A percentile compares a stretch with the other conserved stretches of the same genome.
Conservation (phyloP, 768 basidiomycete genomes). For the Chalciporus chontae region DNA sequence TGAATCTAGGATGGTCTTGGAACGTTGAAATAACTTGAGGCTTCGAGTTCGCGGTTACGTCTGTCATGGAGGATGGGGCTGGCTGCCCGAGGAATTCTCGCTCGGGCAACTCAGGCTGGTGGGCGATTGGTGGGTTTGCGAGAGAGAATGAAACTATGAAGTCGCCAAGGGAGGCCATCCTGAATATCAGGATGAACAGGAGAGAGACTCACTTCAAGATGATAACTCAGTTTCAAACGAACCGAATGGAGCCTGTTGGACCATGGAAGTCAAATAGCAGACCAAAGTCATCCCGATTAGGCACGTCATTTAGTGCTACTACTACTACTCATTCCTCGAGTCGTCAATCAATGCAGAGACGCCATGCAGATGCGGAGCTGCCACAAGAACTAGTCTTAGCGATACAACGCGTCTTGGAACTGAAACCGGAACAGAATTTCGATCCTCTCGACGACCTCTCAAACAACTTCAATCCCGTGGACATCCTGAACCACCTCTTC, state of each 20-base stretch:
- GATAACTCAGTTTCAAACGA: not conserved
- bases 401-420: slow-evolving; percentile 67
- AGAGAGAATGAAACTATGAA: slow-evolving; percentile 17
- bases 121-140: not conserved
- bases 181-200: not conserved
- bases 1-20: slow-evolving; percentile 62
- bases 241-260: not conserved
- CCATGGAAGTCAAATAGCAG: not conserved
- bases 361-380: slow-evolving; percentile 41
- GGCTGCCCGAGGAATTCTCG: not conserved
- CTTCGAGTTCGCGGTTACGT: slow-evolving; percentile 42
- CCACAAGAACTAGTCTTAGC: slow-evolving; percentile 65
- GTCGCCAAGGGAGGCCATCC: slow-evolving; percentile 23
- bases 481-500: slow-evolving; percentile 60
- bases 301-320: no score
- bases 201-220: slow-evolving; percentile 10
- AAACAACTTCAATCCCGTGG: slow-evolving; percentile 52
- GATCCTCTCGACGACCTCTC: slow-evolving; percentile 61
- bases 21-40: slow-evolving; percentile 60
- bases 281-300: slow-evolving; percentile 13
- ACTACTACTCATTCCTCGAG: not conserved
- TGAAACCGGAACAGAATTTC: slow-evolving; percentile 38
- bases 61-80: slow-evolving; percentile 13
- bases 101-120: not conserved
- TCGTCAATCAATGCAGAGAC: slow-evolving; percentile 18